Evolutionary conservation across 345 rosid species (phyloP).

Genomic region (Eutrema yunnanense): DNA sequence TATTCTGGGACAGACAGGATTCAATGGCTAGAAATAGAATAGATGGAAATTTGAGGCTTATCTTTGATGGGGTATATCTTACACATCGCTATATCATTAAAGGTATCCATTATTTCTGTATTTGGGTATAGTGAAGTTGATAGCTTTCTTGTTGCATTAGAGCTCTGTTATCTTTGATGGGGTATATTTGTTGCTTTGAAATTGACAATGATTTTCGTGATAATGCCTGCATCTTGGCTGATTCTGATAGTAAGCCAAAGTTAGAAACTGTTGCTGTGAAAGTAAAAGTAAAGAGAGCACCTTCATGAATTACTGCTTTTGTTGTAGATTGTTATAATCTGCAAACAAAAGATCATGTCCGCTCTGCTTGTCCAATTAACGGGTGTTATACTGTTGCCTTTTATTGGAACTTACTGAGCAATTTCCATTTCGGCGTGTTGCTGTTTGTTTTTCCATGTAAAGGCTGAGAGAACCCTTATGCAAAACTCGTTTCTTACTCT

Average conservation of each 20-base stretch:
- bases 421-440: constrained; percentile 10
- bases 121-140: constrained; percentile 11
- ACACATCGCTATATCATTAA: constrained; percentile 4
- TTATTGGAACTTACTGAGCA: neutral
- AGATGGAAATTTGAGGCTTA: neutral
- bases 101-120: constrained; percentile 15
- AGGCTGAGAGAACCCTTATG: neutral
- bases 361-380: neutral
- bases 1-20: neutral
- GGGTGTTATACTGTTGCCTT: neutral
- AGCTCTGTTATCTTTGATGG: neutral
- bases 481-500: neutral
- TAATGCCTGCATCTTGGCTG: constrained; percentile 14
- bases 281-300: neutral
- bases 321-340: neutral
- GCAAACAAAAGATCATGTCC: constrained; percentile 13
- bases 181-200: neutral
- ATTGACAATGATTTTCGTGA: neutral
- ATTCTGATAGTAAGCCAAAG: constrained; percentile 19
- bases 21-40: constrained; percentile 3
- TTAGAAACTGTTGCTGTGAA: constrained; percentile 17
- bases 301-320: constrained; percentile 2
- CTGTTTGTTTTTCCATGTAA: constrained; percentile 10
- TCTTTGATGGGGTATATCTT: constrained; percentile 15
- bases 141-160: constrained; percentile 12